These are phyloP conservation scores for Pseudopithomyces chartarum DNA, from an alignment of 2,329 filamentous ascomycete genomes.

Conservation along the genomic window DNA sequence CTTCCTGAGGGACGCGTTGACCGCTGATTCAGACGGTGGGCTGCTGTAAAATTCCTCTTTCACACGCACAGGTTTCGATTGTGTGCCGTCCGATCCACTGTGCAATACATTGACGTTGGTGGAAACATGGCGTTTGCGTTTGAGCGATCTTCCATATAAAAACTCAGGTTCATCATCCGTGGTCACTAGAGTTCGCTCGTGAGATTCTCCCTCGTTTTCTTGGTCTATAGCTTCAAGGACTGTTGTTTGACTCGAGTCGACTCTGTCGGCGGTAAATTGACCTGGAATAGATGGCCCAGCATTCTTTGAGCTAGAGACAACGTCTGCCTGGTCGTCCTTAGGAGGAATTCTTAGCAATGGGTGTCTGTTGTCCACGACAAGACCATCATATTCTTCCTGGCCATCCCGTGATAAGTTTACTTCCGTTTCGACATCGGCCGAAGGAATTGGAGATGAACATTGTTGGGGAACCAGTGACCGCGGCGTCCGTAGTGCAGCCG, in stretches of 20 bases:
- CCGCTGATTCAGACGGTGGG: constrained; percentile 23
- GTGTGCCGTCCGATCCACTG: constrained; percentile 32
- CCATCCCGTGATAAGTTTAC: neutral
- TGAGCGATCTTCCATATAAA: constrained; percentile 49
- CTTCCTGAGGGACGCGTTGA: constrained; percentile 30
- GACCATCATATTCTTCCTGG: neutral
- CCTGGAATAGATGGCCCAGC: constrained; percentile 1
- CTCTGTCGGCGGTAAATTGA: constrained; percentile 13
- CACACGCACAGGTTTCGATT: constrained; percentile 39
- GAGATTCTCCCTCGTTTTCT: constrained; percentile 6
- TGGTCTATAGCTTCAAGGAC: constrained; percentile 39
- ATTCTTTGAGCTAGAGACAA: neutral
- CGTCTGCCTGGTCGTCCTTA: neutral
- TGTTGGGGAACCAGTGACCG: constrained; percentile 13
- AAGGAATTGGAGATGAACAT: constrained; percentile 25
- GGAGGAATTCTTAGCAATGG: neutral
- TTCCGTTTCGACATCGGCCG: constrained; percentile 3
- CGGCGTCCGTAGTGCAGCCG: constrained; percentile 20
- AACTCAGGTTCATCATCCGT: constrained; percentile 50
- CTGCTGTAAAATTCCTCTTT: constrained; percentile 49
- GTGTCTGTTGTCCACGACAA: neutral
- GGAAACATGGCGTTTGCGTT: constrained; percentile 45
- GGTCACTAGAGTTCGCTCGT: constrained; percentile 16
- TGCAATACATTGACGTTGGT: constrained; percentile 23
- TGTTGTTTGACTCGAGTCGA: constrained; percentile 52